These are phyloP conservation scores for Aspergillus neoniger DNA, from an alignment of 2,329 filamentous ascomycete species.

Conservation along the genomic window DNA sequence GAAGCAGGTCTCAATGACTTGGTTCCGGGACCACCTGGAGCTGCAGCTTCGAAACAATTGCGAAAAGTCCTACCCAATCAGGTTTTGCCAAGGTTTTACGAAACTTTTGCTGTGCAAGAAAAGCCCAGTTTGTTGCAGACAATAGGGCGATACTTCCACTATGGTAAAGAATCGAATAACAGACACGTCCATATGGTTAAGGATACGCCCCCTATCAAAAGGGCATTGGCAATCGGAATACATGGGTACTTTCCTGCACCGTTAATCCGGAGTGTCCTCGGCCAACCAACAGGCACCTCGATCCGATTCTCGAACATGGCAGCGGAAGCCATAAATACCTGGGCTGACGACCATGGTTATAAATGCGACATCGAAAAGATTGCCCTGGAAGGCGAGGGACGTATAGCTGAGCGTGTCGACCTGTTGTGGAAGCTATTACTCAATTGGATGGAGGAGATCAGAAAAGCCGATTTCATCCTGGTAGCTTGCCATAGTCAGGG, in stretches of 20 bases:
- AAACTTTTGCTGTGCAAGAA: slow-evolving; percentile 48
- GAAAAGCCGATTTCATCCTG: slow-evolving; percentile 82
- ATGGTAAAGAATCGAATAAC: slow-evolving; percentile 58
- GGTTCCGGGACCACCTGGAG: slow-evolving; percentile 33
- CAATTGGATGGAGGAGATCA: slow-evolving; percentile 91
- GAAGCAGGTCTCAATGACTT: slow-evolving; percentile 21
- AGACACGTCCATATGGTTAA: slow-evolving; percentile 73
- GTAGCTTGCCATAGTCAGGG: slow-evolving; percentile 96
- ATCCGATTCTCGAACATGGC: slow-evolving; percentile 88
- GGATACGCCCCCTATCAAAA: slow-evolving; percentile 72
- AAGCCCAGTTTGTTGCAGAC: slow-evolving; percentile 66
- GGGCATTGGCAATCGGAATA: slow-evolving; percentile 87
- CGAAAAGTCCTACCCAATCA: slow-evolving; percentile 47
- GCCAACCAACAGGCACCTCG: slow-evolving; percentile 93
- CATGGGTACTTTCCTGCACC: slow-evolving; percentile 92
- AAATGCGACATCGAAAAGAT: slow-evolving; percentile 87
- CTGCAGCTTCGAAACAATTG: slow-evolving; percentile 37
- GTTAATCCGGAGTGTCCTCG: slow-evolving; percentile 84
- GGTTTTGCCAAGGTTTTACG: slow-evolving; percentile 50
- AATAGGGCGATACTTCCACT: slow-evolving; percentile 47
- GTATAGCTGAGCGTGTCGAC: slow-evolving; percentile 84
- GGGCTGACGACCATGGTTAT: slow-evolving; percentile 74
- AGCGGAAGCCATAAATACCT: slow-evolving; percentile 78
- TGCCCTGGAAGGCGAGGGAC: slow-evolving; percentile 90
- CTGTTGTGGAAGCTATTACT: slow-evolving; percentile 91